Evolutionary conservation across 768 basidiomycete species (phyloP), one percentile per base, ranked within the genome.

Genomic region (Serendipita sp.): DNA sequence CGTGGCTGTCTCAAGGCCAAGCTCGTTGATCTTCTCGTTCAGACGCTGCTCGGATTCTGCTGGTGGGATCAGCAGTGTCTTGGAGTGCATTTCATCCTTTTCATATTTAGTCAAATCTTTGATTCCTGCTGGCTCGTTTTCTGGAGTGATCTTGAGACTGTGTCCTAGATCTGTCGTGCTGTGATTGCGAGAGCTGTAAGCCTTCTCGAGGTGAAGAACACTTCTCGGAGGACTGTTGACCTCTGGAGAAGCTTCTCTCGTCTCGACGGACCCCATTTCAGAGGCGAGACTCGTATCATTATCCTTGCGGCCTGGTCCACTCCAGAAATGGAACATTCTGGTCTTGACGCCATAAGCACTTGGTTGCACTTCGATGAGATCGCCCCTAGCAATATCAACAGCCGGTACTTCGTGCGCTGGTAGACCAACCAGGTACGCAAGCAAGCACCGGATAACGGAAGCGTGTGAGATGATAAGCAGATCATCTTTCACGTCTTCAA

Each of bases 391-490:
- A 69, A 99, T 87, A 74, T 98, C 95, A 64, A 98, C 95, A 0
- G 92, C 94, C 0, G 96, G 96, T 51, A 99, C 96, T 73, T 99
- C 96, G 32, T 88, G 87, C 0, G 95, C 92, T 3, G 93, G 92
- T 2, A 98, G 79, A 3, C 96, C 96, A 68, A 92, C 92, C 69
- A 92, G 85, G 73, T 92, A 92, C 2, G 93, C 87, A 51, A 97
- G 82, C 65, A 99, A 79, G 76, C 96, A 99, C 16, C 96, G 86
- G 70, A 98, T 96, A 72, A 98, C 96, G 45, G 92, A 95, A 15
- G 94, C 92, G 72, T 97, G 94, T 0, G 92, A 94, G 69, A 98
- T 91, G 74, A 99, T 97, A 45, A 99, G 79, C 3, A 99, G 77
- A 75, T 98, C 96, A 70, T 96, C 92, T 70, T 88, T 85, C 74